phyloP scores from a whole-genome alignment of 441 rosid genomes.

The Aleurites moluccanus region DNA sequence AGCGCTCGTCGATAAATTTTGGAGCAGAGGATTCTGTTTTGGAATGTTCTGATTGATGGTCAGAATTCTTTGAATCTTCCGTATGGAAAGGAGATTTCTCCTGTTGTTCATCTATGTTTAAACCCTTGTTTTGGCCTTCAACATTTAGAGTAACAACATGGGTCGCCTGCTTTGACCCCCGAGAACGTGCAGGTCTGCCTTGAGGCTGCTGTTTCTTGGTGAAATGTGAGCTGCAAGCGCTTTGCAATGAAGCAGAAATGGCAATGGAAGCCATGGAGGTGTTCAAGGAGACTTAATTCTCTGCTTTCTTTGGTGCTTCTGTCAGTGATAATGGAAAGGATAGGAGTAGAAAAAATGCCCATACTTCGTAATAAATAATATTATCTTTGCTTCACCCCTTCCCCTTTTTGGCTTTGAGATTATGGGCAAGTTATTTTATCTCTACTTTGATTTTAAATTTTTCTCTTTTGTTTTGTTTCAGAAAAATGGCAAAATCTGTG shows the following conservation, averaged over 20 bases:
- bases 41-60: constrained; percentile 13
- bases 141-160: constrained; percentile 28
- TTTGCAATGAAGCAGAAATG: constrained; percentile 46
- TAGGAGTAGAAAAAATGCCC: constrained; percentile 31
- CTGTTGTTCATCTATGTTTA: constrained; percentile 17
- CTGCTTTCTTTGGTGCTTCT: not conserved
- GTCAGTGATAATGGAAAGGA: constrained; percentile 3
- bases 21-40: constrained; percentile 26
- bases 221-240: constrained; percentile 29
- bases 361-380: constrained; percentile 34
- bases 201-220: constrained; percentile 30
- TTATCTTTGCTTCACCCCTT: constrained; percentile 29
- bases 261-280: constrained; percentile 42
- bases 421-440: constrained; percentile 16
- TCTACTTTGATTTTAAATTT: not conserved
- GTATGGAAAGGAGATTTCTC: constrained; percentile 11
- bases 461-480: not conserved
- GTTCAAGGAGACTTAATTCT: not conserved
- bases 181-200: constrained; percentile 22
- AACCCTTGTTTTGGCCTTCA: constrained; percentile 34
- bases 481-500: not conserved
- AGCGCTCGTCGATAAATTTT: constrained; percentile 36
- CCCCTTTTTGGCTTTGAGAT: constrained; percentile 21
- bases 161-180: constrained; percentile 39
- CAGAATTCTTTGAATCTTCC: constrained; percentile 16